A percentile compares a stretch with the other conserved stretches of the same genome.
Evolutionary conservation across 345 rosid genomes (phyloP).

Genomic region (Mallotus nudiflorus): DNA sequence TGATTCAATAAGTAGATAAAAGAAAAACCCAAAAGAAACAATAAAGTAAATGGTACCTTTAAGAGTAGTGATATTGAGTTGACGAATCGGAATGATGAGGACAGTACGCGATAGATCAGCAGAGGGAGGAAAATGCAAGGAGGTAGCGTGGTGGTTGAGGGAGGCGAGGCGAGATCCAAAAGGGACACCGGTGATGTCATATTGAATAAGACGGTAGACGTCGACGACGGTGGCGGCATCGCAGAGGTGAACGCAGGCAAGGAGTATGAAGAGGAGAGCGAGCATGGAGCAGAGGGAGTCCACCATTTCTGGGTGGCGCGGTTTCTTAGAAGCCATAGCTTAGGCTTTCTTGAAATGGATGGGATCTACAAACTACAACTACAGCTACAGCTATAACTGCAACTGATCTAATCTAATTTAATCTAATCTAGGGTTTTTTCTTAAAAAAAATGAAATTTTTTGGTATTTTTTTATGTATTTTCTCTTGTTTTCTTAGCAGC

Average conservation of each 20-base stretch:
- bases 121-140: constrained; percentile 68
- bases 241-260: constrained; percentile 91
- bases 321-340: constrained; percentile 43
- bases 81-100: constrained; percentile 76
- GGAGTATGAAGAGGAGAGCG: constrained; percentile 65
- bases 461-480: too few relatives aligned
- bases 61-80: constrained; percentile 59
- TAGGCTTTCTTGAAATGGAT: background rate
- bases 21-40: background rate
- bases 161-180: constrained; percentile 91
- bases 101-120: constrained; percentile 92
- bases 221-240: constrained; percentile 95
- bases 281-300: constrained; percentile 71
- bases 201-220: constrained; percentile 95
- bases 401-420: constrained; percentile 33
- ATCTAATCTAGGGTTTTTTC: background rate
- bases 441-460: background rate
- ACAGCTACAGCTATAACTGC: too few relatives aligned
- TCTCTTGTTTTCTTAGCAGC: too few relatives aligned
- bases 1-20: constrained; percentile 24
- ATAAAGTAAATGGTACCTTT: constrained; percentile 50
- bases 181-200: constrained; percentile 85
- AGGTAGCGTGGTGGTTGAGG: constrained; percentile 89
- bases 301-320: constrained; percentile 41
- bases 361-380: constrained; percentile 32